Conservation (phyloP, 257 asterid genomes). For the Solanum chilense region DNA sequence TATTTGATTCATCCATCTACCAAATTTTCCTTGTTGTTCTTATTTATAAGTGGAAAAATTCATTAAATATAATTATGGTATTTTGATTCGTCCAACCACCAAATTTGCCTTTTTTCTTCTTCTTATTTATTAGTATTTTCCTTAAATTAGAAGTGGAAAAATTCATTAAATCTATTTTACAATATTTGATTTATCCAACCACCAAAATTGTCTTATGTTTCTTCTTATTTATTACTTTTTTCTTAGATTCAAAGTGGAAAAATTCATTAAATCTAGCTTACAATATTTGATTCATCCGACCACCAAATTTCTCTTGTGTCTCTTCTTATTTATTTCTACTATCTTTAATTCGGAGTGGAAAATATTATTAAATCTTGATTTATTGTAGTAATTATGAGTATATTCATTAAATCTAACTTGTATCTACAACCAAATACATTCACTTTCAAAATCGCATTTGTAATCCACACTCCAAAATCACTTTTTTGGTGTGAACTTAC, state of each 20-base stretch:
- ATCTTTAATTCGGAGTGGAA: too few relatives aligned
- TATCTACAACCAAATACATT: neutral
- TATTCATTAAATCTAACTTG: neutral
- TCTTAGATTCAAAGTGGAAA: neutral
- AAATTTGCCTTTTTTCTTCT: neutral
- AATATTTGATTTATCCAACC: neutral
- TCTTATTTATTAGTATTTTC: neutral
- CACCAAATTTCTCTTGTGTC: too few relatives aligned
- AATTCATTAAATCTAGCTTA: too few relatives aligned
- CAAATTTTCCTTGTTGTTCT: neutral
- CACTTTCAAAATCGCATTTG: neutral
- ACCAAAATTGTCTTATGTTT: neutral
- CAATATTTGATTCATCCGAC: neutral
- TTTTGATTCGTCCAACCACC: neutral
- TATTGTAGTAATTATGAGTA: neutral
- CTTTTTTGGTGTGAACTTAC: neutral
- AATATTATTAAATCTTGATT: too few relatives aligned
- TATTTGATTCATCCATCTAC: neutral
- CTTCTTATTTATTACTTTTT: neutral
- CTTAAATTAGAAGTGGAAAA: neutral
- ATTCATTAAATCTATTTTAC: neutral
- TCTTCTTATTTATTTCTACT: too few relatives aligned
- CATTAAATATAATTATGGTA: neutral
- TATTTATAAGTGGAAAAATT: neutral
- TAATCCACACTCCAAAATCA: neutral